Evolutionary conservation across 2,329 filamentous ascomycete genomes (phyloP).

Genomic region (Madurella mycetomatis): DNA sequence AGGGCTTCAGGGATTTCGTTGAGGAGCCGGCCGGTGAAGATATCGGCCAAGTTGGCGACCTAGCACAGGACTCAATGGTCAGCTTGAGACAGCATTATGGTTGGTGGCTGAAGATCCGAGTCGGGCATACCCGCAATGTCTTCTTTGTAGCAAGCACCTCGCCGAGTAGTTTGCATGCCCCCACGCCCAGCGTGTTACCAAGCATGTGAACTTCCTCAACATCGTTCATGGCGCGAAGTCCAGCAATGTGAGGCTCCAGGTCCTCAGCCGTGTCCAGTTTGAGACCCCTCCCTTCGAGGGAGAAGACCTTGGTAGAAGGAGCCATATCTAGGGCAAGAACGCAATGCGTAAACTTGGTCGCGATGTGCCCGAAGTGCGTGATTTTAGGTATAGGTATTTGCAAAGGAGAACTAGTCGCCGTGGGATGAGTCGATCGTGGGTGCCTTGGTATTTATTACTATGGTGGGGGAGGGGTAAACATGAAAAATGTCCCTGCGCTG

Average conservation of each 20-base stretch:
- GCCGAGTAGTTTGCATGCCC: constrained; percentile 79
- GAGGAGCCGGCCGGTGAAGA: constrained; percentile 92
- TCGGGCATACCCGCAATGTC: constrained; percentile 59
- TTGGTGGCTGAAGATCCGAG: constrained; percentile 2
- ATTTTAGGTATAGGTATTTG: constrained; percentile 2
- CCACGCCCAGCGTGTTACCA: constrained; percentile 89
- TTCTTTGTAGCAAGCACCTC: constrained; percentile 81
- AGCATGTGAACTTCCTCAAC: constrained; percentile 81
- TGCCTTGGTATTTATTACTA: constrained; percentile 14
- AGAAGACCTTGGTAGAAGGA: constrained; percentile 65
- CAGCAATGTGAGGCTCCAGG: constrained; percentile 76
- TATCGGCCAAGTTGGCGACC: constrained; percentile 89
- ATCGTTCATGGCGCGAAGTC: constrained; percentile 65
- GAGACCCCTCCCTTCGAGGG: constrained; percentile 83
- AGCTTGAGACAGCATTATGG: constrained; percentile 5
- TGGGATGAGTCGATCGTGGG: constrained; percentile 4
- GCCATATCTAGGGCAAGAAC: constrained; percentile 34
- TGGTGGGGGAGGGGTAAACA: constrained; percentile 28
- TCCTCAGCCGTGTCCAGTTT: constrained; percentile 89
- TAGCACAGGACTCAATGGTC: constrained; percentile 28
- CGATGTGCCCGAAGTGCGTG: constrained; percentile 2
- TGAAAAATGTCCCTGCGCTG: constrained; percentile 14
- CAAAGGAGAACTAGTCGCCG: constrained; percentile 6
- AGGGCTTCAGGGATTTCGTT: constrained; percentile 91
- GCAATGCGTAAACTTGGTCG: constrained; percentile 19